Percentiles rank a stretch among this genome's conserved stretches.
Evolutionary conservation across 306 rosid species (phyloP).

Genomic region (Echinosophora koreensis): DNA sequence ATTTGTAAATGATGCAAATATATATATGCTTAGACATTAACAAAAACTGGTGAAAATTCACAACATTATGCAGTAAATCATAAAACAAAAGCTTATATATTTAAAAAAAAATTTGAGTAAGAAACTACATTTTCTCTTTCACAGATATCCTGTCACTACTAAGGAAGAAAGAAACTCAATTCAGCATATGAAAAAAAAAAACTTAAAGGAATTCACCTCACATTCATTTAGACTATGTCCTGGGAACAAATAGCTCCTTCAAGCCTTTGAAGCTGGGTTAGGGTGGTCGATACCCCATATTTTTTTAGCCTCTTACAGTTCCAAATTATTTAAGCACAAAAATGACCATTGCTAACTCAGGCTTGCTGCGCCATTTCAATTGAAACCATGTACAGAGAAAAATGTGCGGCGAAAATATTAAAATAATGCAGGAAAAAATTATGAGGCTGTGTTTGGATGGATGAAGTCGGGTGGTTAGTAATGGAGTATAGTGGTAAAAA

Average conservation of each 20-base stretch:
- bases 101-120: no score
- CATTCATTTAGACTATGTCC: background rate
- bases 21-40: background rate
- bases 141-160: background rate
- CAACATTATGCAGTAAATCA: background rate
- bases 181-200: background rate
- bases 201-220: background rate
- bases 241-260: constrained; percentile 4
- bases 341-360: background rate
- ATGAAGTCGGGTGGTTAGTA: no score
- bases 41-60: background rate
- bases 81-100: background rate
- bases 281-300: background rate
- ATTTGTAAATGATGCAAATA: constrained; percentile 9
- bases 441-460: no score
- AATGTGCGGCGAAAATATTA: background rate
- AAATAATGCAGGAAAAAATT: no score
- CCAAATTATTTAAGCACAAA: background rate
- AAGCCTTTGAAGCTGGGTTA: background rate
- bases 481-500: no score
- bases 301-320: background rate
- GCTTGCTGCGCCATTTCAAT: background rate
- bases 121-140: background rate
- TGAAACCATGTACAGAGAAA: background rate
- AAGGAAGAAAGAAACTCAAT: background rate